phyloP scores from a whole-genome alignment of 805 yeast species.

The Lipomyces yamadae region DNA sequence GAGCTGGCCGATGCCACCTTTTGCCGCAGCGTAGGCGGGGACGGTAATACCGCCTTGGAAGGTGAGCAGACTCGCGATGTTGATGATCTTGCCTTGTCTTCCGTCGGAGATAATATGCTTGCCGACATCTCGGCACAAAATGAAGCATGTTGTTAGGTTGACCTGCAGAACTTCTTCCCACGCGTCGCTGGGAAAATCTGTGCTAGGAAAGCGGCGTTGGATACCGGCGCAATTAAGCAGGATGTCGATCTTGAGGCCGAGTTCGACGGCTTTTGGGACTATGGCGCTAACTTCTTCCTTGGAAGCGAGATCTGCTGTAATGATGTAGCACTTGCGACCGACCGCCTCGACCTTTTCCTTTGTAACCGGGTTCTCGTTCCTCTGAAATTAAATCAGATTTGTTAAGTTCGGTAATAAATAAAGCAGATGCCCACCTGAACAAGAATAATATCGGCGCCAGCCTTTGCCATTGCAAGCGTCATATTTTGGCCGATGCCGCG shows the following conservation, averaged over 20 bases:
- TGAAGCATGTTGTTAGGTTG: constrained; percentile 49
- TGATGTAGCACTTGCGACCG: constrained; percentile 43
- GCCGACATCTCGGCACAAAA: constrained; percentile 49
- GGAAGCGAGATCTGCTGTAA: constrained; percentile 40
- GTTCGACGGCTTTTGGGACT: constrained; percentile 43
- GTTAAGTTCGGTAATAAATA: neutral
- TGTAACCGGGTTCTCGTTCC: constrained; percentile 38
- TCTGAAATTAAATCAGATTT: constrained; percentile 11
- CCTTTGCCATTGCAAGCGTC: constrained; percentile 58
- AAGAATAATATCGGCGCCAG: constrained; percentile 52
- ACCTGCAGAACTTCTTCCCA: constrained; percentile 51
- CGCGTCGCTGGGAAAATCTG: constrained; percentile 48
- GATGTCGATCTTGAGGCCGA: constrained; percentile 48
- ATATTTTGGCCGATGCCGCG: constrained; percentile 63
- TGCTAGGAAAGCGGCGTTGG: constrained; percentile 45
- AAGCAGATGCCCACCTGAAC: constrained; percentile 44
- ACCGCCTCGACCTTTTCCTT: constrained; percentile 42
- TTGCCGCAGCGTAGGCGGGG: constrained; percentile 52
- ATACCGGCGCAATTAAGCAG: constrained; percentile 55
- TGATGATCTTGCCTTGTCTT: constrained; percentile 51
- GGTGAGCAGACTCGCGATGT: constrained; percentile 52
- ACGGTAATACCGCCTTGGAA: constrained; percentile 51
- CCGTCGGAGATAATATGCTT: constrained; percentile 47
- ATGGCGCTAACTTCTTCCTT: constrained; percentile 44
- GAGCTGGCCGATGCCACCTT: constrained; percentile 50